These are phyloP conservation scores for Fraxinus nigra DNA, from an alignment of 305 asterid species.

Conservation along the genomic window DNA sequence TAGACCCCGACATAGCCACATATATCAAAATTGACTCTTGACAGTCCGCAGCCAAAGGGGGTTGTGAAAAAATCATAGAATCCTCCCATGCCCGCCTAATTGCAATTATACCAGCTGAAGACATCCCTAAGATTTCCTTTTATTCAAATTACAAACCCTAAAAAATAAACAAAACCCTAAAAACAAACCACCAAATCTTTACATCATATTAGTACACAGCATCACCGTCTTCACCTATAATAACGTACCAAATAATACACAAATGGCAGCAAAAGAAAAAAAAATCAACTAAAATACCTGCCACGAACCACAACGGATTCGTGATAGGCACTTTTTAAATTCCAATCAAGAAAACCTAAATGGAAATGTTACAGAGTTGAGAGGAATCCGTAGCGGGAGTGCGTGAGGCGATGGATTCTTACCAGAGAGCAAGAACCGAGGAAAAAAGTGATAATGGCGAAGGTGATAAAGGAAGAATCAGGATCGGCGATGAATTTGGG, in stretches of 20 bases:
- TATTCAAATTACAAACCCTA: not conserved
- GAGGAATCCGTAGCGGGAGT: not conserved
- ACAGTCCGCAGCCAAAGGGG: constrained; percentile 41
- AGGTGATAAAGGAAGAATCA: not conserved
- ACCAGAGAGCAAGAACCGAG: constrained; percentile 50
- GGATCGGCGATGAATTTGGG: not conserved
- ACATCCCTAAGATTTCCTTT: constrained; percentile 39
- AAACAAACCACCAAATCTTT: not conserved
- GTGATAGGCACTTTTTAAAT: not conserved
- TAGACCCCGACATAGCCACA: constrained; percentile 63
- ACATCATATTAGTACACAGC: not conserved
- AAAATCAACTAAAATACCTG: not conserved
- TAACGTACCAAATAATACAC: not conserved
- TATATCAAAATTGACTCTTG: constrained; percentile 55
- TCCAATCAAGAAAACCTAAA: not conserved
- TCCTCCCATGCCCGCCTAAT: constrained; percentile 49
- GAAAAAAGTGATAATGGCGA: not conserved
- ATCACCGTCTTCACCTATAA: not conserved
- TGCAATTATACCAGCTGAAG: constrained; percentile 71
- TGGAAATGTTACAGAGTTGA: not conserved
- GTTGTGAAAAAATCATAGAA: constrained; percentile 39
- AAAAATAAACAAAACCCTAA: not conserved
- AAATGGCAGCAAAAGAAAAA: not conserved
- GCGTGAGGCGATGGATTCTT: constrained; percentile 12
- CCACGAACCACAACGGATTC: not conserved